Base-by-base conservation (phyloP, 2,329 filamentous ascomycete genomes). In the Scedosporium aurantiacum region DNA sequence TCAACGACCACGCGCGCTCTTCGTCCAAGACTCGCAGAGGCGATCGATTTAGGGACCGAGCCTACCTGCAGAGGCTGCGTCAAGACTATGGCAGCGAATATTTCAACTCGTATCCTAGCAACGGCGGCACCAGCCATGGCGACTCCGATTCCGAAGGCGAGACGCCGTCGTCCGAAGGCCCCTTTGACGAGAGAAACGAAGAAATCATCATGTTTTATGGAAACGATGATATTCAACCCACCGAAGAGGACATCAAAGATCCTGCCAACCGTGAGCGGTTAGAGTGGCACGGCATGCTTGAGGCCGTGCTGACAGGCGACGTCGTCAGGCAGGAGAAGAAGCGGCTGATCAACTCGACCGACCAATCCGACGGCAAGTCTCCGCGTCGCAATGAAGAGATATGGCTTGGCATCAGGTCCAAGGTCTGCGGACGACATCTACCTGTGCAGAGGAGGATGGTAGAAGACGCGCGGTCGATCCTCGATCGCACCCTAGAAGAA, bases 251-350 rank as follows among this genome's bases (percentile, higher is more conserved):
- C 72, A 75, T 97, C 60, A 88, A 89, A 72, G 89, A 97, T 67
- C 89, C 91, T 1, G 85, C 87, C 65, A 97, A 92, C 70, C 83
- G 92, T 64, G 94, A 97, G 73, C 82, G 93, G 54, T 79, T 99
- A 25, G 94, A 99, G 74, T 99, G 94, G 94, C 92, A 99, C 74
- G 91, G 91, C 2, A 99, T 99, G 94, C 77, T 99, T 62, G 90
- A 93, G 63, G 95, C 93, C 14, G 94, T 99, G 3, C 77, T 99
- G 66, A 97, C 92, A 1, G 94, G 94, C 66, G 94, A 99, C 72
- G 94, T 99, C 7, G 93, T 99, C 62, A 90, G 91, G 68, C 94
- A 99, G 73, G 94, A 99, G 76, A 99, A 99, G 80, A 96, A 96
- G 73, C 86, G 94, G 54, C 75, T 99, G 69, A 94, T 95, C 66